These are phyloP conservation scores for Saturnispora silvae DNA, from an alignment of 805 yeast genomes.

Conservation along the genomic window DNA sequence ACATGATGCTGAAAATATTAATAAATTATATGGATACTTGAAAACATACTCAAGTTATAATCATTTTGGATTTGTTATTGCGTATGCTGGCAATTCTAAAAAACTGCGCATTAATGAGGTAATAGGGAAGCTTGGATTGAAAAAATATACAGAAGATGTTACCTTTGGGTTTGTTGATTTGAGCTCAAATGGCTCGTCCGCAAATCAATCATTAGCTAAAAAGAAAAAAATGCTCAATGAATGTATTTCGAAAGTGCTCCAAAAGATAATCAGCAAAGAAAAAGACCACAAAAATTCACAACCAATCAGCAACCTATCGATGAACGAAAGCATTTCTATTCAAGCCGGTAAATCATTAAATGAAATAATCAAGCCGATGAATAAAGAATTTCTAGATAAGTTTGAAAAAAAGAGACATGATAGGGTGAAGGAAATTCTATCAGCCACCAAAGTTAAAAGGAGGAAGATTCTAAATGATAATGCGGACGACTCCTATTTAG, in stretches of 20 bases:
- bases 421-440: conserved; percentile 1
- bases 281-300: background rate
- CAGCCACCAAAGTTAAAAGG: conserved; percentile 14
- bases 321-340: too few species aligned
- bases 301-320: background rate
- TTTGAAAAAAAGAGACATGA: background rate
- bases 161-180: conserved; percentile 10
- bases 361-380: conserved; percentile 5
- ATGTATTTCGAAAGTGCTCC: conserved; percentile 1
- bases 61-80: conserved; percentile 10
- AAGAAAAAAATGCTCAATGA: conserved; percentile 2
- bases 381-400: background rate
- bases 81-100: conserved; percentile 8
- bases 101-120: conserved; percentile 4
- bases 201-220: background rate
- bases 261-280: conserved; percentile 1
- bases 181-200: background rate
- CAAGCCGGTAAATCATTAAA: conserved; percentile 6
- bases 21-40: conserved; percentile 7
- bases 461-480: background rate
- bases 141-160: background rate
- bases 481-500: background rate
- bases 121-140: conserved; percentile 5
- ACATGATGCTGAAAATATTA: conserved; percentile 8
- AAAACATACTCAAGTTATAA: conserved; percentile 1